Evolutionary conservation across 2,329 filamentous ascomycete genomes (phyloP), one percentile per base, ranked within the genome.

Genomic region (Aspergillus carbonarius): DNA sequence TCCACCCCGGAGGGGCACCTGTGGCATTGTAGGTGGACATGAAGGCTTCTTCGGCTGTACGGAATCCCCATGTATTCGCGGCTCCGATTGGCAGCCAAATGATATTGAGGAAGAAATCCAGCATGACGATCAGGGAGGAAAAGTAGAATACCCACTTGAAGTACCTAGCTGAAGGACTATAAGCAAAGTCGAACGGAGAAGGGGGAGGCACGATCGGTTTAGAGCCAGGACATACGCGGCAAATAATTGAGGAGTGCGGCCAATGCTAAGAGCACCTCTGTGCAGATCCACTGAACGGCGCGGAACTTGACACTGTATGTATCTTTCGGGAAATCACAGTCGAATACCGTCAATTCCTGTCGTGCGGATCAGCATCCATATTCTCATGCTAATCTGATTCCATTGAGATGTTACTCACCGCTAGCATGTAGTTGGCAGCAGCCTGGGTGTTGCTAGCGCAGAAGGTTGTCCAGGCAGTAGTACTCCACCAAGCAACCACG

Each of bases 401-500:
- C 23, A 8, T 18, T 4, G 3, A 5, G 15, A 15, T 5, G 20
- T 25, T 47, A 61, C 76, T 54, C 66, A 82, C 81, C 42, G 81
- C 78, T 48, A 83, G 78, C 78, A 83, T 80, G 51, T 82, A 83
- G 60, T 83, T 83, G 15, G 77, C 76, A 13, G 80, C 81, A 25
- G 76, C 74, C 59, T 83, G 81, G 0, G 80, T 82, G 63, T 83
- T 83, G 76, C 81, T 83, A 2, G 81, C 81, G 67, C 81, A 83
- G 57, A 83, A 83, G 0, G 81, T 86, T 2, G 84, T 86, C 84
- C 84, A 86, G 1, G 84, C 84, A 0, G 83, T 86, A 0, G 83
- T 85, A 64, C 81, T 83, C 84, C 84, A 86, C 84, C 83, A 86
- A 0, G 84, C 84, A n/a, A 85, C 84, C n/a, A 85, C 72, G 67